Percentiles rank a stretch among this genome's conserved stretches.
Evolutionary conservation across 1,139 yeast genomes (phyloP).

Genomic region (Candida pseudocylindracea): DNA sequence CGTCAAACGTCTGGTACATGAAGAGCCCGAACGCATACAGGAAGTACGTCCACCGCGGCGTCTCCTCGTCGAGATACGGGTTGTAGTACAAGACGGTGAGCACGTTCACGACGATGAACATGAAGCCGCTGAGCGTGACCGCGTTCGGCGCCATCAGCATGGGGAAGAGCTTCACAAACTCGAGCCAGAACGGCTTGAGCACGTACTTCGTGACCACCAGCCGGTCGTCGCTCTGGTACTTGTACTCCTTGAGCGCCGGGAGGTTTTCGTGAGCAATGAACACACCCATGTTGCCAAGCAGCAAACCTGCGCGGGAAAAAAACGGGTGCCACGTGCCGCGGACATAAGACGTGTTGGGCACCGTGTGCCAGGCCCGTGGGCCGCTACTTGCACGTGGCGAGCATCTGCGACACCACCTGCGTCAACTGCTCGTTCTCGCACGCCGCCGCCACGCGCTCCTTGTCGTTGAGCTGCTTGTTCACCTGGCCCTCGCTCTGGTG

Average conservation of each 20-base stretch:
- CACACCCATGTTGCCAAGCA: slow-evolving; percentile 30
- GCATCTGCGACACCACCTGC: slow-evolving; percentile 79
- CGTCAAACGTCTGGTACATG: slow-evolving; percentile 88
- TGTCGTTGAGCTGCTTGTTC: slow-evolving; percentile 88
- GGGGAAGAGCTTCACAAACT: slow-evolving; percentile 59
- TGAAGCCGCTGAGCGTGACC: slow-evolving; percentile 60
- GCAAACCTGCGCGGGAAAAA: too few relatives aligned
- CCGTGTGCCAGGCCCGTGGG: too few relatives aligned
- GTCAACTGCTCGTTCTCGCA: slow-evolving; percentile 89
- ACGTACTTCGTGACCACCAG: slow-evolving; percentile 56
- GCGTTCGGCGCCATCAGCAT: slow-evolving; percentile 74
- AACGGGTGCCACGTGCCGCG: too few relatives aligned
- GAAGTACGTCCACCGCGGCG: slow-evolving; percentile 70
- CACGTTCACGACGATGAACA: slow-evolving; percentile 45
- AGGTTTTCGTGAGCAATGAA: slow-evolving; percentile 42
- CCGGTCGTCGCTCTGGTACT: slow-evolving; percentile 59
- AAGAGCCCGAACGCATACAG: slow-evolving; percentile 70
- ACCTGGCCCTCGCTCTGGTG: slow-evolving; percentile 95
- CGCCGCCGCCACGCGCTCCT: slow-evolving; percentile 96
- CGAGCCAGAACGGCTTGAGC: slow-evolving; percentile 60
- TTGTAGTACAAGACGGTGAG: slow-evolving; percentile 48
- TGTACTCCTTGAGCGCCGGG: slow-evolving; percentile 42
- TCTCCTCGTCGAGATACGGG: slow-evolving; percentile 33
- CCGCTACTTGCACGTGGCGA: slow-evolving; percentile 49
- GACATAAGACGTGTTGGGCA: too few relatives aligned